Evolutionary conservation across 345 rosid species (phyloP).

Genomic region (Camelina sativa): DNA sequence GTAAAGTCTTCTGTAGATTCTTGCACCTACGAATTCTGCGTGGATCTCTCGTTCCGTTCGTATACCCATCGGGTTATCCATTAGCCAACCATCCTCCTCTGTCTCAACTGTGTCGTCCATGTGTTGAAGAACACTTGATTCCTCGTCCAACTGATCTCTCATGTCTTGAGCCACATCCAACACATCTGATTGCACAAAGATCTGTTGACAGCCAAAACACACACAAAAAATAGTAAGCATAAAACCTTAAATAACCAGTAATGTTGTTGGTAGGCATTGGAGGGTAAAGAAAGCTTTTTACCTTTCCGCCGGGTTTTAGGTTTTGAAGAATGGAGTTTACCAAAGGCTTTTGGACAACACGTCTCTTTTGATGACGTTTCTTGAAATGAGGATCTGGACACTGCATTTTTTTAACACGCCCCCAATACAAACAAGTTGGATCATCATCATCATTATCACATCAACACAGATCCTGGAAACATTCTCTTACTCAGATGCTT

Average conservation of each 20-base stretch:
- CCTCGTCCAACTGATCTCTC: constrained; percentile 74
- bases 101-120: constrained; percentile 52
- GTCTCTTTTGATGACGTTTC: constrained; percentile 89
- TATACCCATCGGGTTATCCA: constrained; percentile 78
- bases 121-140: constrained; percentile 51
- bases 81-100: constrained; percentile 81
- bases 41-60: constrained; percentile 93
- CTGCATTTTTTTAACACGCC: constrained; percentile 48
- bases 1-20: constrained; percentile 80
- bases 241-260: neutral
- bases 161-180: constrained; percentile 82
- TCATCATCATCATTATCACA: constrained; percentile 19
- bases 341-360: constrained; percentile 82
- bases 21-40: constrained; percentile 79
- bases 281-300: constrained; percentile 31
- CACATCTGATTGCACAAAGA: constrained; percentile 90
- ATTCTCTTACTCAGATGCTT: neutral
- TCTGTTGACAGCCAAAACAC: constrained; percentile 46
- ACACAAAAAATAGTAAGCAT: neutral
- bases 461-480: neutral
- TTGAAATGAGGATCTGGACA: constrained; percentile 99
- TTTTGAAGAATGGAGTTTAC: constrained; percentile 62
- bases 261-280: neutral
- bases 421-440: constrained; percentile 9
- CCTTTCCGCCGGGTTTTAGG: constrained; percentile 81